phyloP scores from a whole-genome alignment of 306 rosid species.

The Dryas drummondii region DNA sequence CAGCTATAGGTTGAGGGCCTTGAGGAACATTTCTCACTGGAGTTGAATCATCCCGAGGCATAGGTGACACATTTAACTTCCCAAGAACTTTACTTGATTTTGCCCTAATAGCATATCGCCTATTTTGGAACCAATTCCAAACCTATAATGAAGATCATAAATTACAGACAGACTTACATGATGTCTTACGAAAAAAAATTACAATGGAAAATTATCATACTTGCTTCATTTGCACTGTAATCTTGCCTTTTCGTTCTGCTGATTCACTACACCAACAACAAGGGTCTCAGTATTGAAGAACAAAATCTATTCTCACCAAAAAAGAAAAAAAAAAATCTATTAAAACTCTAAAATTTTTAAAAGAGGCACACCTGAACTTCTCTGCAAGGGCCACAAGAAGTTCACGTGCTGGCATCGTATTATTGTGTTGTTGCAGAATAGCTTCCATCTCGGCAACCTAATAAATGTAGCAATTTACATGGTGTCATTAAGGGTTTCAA shows the following conservation, averaged over 20 bases:
- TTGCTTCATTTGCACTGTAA: constrained; percentile 92
- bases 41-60: constrained; percentile 65
- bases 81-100: constrained; percentile 76
- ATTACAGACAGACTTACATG: neutral
- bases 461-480: constrained; percentile 17
- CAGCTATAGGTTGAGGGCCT: constrained; percentile 61
- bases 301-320: neutral
- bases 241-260: constrained; percentile 81
- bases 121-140: constrained; percentile 99
- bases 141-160: constrained; percentile 48
- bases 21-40: constrained; percentile 64
- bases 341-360: constrained; percentile 21
- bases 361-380: constrained; percentile 75
- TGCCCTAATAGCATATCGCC: constrained; percentile 89
- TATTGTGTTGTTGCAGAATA: constrained; percentile 75
- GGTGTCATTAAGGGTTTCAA: neutral
- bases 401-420: constrained; percentile 84
- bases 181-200: neutral
- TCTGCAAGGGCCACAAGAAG: constrained; percentile 75
- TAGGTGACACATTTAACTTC: constrained; percentile 71
- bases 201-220: constrained; percentile 43
- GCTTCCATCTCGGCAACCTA: constrained; percentile 92
- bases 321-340: neutral
- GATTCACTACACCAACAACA: constrained; percentile 58
- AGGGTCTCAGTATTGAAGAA: neutral